Percentiles rank a stretch among this genome's conserved stretches.
Evolutionary conservation across 2,329 filamentous ascomycete species (phyloP).

Genomic region (Penicillium psychrosexuale): DNA sequence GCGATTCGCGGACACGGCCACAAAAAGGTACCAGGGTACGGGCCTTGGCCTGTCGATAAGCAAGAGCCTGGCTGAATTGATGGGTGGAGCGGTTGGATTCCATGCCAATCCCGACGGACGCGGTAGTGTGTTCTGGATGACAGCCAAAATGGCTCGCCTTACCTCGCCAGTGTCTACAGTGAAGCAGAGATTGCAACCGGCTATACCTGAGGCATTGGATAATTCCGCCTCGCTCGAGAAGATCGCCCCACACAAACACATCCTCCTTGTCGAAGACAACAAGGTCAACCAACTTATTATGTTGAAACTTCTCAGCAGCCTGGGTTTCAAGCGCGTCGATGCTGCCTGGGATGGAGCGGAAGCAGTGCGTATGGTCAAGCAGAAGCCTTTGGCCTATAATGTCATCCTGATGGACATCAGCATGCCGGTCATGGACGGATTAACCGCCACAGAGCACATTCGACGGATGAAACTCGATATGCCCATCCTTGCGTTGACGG

Average conservation of each 20-base stretch:
- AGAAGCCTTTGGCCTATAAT: constrained; percentile 44
- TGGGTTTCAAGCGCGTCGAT: constrained; percentile 45
- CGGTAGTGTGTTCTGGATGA: constrained; percentile 56
- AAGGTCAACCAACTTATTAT: constrained; percentile 44
- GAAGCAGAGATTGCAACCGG: constrained; percentile 24
- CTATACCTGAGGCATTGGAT: constrained; percentile 8
- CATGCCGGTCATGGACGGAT: constrained; percentile 49
- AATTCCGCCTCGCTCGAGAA: constrained; percentile 32
- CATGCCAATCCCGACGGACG: constrained; percentile 43
- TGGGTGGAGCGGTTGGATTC: constrained; percentile 54
- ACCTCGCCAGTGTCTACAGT: constrained; percentile 30
- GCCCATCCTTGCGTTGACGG: constrained; percentile 56
- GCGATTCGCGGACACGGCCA: constrained; percentile 54
- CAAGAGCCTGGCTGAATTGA: constrained; percentile 55
- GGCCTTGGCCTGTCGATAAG: constrained; percentile 58
- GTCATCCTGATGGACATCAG: constrained; percentile 49
- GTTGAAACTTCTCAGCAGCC: constrained; percentile 36
- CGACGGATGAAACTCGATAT: constrained; percentile 39
- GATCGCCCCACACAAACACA: constrained; percentile 41
- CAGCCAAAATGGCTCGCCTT: constrained; percentile 42
- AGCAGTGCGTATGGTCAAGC: constrained; percentile 43
- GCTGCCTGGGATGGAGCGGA: constrained; percentile 46
- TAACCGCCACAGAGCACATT: constrained; percentile 45
- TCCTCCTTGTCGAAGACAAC: constrained; percentile 45
- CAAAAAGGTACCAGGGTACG: constrained; percentile 55